Base-by-base conservation (phyloP, 208 protist genomes). In the Trypanosoma congolense region DNA sequence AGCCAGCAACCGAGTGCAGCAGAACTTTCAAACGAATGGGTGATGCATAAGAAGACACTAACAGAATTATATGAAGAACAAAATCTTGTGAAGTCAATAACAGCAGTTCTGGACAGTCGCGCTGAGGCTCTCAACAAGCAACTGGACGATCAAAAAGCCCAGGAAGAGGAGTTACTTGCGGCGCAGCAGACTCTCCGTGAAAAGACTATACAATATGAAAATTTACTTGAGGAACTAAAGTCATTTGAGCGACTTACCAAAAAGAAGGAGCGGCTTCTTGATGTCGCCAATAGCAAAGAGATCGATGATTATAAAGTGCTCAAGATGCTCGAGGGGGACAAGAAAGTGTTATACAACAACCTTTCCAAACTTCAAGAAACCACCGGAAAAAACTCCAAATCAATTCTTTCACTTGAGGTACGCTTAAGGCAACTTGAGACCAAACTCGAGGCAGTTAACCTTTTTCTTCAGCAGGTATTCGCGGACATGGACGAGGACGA, bases 401-500 rank as follows among this genome's bases (percentile, higher is more conserved):
- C 86, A 4, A 80, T 93, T 38, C 57, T 87, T 31, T 80, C 86
- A 1, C 69, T 89, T 43, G 82, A 90, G 50, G 75, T 84, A 4
- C 82, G 79, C 36, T 58, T 93, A 42, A 65, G 77, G 22, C 74
- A 88, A 53, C 65, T 93, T 41, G 83, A 90, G 58, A 77, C 80
- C 3, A 73, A 75, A 16, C 65, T 93, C 25, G 80, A 81, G 40
- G 74, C 79, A 16, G 71, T 85, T 18, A 85, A 90, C 49, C 62
- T 74, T 10, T 93, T 89, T 44, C 70, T 93, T 21, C 64, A 79
- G 49, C 75, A 87, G 63, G 77, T 87, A 1, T 93, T 93, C 52
- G 72, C 70, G 0, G 76, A 86, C 43, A 72, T 83, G 12, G 70
- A 82, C 25, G 6, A 49, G 12, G 49, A 53, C 19, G 59, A 46